A percentile compares a stretch with the other conserved stretches of the same genome.
These are phyloP conservation scores for Zygoascus flipseniorum DNA, from an alignment of 805 yeast genomes.

Conservation along the genomic window DNA sequence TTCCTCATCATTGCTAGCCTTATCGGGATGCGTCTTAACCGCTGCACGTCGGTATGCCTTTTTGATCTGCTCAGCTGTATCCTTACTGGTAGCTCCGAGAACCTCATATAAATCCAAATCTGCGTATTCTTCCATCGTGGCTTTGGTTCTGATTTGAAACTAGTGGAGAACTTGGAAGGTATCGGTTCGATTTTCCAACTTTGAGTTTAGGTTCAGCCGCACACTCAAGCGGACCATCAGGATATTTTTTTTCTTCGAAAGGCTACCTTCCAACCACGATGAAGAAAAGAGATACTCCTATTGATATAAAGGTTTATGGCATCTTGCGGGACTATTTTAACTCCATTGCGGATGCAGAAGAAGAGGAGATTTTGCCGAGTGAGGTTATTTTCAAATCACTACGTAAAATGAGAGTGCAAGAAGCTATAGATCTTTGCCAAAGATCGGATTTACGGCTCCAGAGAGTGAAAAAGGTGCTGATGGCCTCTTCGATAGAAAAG, in stretches of 20 bases:
- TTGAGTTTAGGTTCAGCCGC: not conserved
- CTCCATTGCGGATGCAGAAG: constrained; percentile 1
- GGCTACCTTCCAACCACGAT: not conserved
- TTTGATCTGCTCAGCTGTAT: constrained; percentile 47
- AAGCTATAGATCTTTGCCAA: constrained; percentile 36
- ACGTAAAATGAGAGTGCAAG: constrained; percentile 40
- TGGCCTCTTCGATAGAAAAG: constrained; percentile 57
- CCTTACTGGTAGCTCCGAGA: constrained; percentile 12
- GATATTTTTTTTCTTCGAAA: not conserved
- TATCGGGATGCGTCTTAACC: constrained; percentile 64
- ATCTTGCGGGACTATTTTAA: not conserved
- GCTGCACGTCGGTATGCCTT: constrained; percentile 60
- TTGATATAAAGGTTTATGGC: not conserved
- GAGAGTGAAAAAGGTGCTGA: constrained; percentile 55
- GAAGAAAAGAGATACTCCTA: constrained; percentile 1
- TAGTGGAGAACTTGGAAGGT: not conserved
- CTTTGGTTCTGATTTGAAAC: not conserved
- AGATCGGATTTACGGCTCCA: constrained; percentile 56
- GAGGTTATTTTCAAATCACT: constrained; percentile 21
- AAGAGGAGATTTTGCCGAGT: constrained; percentile 26
- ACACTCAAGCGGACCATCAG: not conserved
- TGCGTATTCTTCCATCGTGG: constrained; percentile 12
- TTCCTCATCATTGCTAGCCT: constrained; percentile 34
- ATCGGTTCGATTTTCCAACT: too few species aligned
- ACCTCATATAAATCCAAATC: constrained; percentile 26